Evolutionary conservation across 2,329 filamentous ascomycete species (phyloP).

Genomic region (Fusarium agapanthi): DNA sequence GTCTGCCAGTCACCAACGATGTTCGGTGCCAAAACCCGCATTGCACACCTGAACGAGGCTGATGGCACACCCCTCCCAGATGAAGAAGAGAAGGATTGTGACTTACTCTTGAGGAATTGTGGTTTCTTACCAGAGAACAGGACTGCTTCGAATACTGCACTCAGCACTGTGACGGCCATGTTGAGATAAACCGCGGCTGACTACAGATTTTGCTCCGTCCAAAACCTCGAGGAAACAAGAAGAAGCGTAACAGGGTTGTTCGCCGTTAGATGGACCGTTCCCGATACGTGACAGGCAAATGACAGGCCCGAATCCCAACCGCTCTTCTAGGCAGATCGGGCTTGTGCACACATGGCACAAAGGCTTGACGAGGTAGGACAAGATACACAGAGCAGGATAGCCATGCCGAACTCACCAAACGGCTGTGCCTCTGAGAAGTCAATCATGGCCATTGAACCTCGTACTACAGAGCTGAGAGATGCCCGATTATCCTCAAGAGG

Average conservation of each 20-base stretch:
- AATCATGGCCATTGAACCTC: neutral
- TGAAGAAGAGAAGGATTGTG: neutral
- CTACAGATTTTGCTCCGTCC: neutral
- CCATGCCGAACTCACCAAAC: slow-evolving; percentile 17
- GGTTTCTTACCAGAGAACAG: neutral
- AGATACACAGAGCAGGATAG: slow-evolving; percentile 14
- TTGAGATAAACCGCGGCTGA: neutral
- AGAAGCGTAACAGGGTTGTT: slow-evolving; percentile 27
- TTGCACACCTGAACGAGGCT: slow-evolving; percentile 25
- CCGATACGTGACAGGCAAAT: slow-evolving; percentile 15
- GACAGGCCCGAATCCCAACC: slow-evolving; percentile 12
- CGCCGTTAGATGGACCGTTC: slow-evolving; percentile 11
- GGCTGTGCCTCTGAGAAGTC: neutral
- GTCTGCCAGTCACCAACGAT: slow-evolving; percentile 32
- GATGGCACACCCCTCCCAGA: slow-evolving; percentile 15
- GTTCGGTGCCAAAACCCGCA: slow-evolving; percentile 7
- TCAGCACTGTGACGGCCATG: neutral
- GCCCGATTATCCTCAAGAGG: slow-evolving; percentile 22
- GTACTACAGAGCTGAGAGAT: slow-evolving; percentile 24
- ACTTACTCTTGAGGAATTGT: neutral
- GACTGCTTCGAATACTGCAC: neutral
- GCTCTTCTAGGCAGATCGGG: slow-evolving; percentile 4
- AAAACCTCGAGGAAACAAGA: slow-evolving; percentile 22
- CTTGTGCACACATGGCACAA: slow-evolving; percentile 22
- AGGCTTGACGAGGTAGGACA: slow-evolving; percentile 23